Conservation (phyloP, 345 rosid genomes). For the Sisymbrium altissimum region DNA sequence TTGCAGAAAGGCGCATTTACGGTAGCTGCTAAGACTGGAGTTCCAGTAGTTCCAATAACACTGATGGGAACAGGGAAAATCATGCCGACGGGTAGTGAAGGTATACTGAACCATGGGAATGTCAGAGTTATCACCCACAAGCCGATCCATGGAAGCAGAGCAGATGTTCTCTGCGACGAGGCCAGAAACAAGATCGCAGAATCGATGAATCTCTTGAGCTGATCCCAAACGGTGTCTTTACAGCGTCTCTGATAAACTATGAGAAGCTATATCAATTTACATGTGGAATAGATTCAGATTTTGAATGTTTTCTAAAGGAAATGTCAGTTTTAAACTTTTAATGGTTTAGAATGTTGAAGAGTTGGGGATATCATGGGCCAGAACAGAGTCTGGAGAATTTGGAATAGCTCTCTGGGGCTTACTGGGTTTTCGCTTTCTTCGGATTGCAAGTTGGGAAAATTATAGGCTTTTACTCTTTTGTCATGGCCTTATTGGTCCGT, state of each 20-base stretch:
- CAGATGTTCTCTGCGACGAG: constrained; percentile 55
- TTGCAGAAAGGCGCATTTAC: constrained; percentile 92
- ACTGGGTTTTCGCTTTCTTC: neutral
- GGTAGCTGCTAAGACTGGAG: constrained; percentile 76
- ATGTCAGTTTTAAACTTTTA: neutral
- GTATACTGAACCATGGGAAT: constrained; percentile 59
- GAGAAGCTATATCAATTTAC: constrained; percentile 11
- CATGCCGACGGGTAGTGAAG: constrained; percentile 89
- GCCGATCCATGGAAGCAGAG: constrained; percentile 62
- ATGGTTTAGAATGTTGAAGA: neutral
- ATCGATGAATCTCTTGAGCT: constrained; percentile 28
- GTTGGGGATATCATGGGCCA: neutral
- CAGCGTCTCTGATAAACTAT: neutral
- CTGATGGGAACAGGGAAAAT: constrained; percentile 85
- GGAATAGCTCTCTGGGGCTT: neutral
- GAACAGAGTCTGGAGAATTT: neutral
- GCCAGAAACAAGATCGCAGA: constrained; percentile 65
- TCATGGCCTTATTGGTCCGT: neutral
- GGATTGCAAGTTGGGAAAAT: neutral
- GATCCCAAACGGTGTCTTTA: neutral
- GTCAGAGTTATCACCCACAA: constrained; percentile 71
- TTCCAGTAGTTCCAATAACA: constrained; percentile 79
- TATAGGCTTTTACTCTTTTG: neutral
- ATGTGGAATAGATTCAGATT: neutral
- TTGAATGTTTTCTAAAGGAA: neutral